Evolutionary conservation across 106 monocot species (phyloP).

Genomic region (Platanthera zijinensis): DNA sequence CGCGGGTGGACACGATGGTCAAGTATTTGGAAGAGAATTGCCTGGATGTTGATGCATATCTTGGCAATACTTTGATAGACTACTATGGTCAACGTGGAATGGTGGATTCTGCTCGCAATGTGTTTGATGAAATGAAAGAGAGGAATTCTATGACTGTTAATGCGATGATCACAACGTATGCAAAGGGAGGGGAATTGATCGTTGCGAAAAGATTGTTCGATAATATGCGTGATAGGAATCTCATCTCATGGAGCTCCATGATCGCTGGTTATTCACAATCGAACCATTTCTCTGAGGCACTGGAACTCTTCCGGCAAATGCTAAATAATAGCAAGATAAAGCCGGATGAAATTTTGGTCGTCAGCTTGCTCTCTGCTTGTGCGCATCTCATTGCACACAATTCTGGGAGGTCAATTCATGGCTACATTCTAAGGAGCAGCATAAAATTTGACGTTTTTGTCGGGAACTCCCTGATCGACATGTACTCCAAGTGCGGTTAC

Average conservation of each 20-base stretch:
- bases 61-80: slow-evolving; percentile 53
- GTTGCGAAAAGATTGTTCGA: slow-evolving; percentile 37
- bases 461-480: slow-evolving; percentile 40
- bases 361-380: slow-evolving; percentile 38
- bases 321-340: slow-evolving; percentile 18
- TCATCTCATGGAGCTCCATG: slow-evolving; percentile 51
- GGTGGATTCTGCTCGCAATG: slow-evolving; percentile 19
- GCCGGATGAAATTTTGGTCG: slow-evolving; percentile 32
- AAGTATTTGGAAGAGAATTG: slow-evolving; percentile 27
- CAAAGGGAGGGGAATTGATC: slow-evolving; percentile 26
- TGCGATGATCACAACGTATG: slow-evolving; percentile 32
- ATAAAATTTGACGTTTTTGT: slow-evolving; percentile 31
- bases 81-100: slow-evolving; percentile 27
- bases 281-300: slow-evolving; percentile 19
- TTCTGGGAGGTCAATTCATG: slow-evolving; percentile 34
- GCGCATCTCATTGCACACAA: slow-evolving; percentile 29
- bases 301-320: slow-evolving; percentile 35
- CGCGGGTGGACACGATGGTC: slow-evolving; percentile 20
- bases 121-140: slow-evolving; percentile 32
- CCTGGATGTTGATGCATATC: slow-evolving; percentile 31
- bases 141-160: slow-evolving; percentile 37
- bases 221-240: slow-evolving; percentile 23
- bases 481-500: slow-evolving; percentile 43
- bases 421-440: slow-evolving; percentile 21
- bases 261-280: slow-evolving; percentile 33